Evolutionary conservation across 1,284 basidiomycete genomes (phyloP), one percentile per base, ranked within the genome.

Genomic region (Irpex sp.): DNA sequence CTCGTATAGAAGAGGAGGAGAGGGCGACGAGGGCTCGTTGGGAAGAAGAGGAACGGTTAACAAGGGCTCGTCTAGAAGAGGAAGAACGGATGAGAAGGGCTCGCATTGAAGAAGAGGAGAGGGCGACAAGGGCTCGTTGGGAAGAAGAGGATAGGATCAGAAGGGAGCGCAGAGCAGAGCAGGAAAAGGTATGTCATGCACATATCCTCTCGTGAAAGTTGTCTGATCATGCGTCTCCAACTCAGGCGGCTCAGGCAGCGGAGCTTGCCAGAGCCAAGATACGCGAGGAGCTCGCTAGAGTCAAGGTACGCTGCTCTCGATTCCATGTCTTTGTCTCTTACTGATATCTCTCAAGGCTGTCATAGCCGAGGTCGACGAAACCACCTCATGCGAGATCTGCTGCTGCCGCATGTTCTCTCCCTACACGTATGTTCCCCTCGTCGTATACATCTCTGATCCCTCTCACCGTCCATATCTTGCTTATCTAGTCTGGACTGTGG

Each of bases 381-480:
- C 77, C 56, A 71, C 85, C 5, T 78, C 73, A 54, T 91, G 89
- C 69, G 86, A 87, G 66, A 82, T 91, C 55, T 91, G 89, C 70
- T 79, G 81, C 0, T 64, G 74, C 37, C 81, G 79, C 63, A 83
- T 90, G 82, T 89, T 85, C 85, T 76, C 76, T 9, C 88, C 89
- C 0, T 86, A 83, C 67, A 77, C 81, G 88, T 89, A 68, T 58
- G 87, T 77, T 66, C 48, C 17, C 44, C 9, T 21, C 31, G 21
- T 62, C 19, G 5, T 34, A 34, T 34, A 34, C 6, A 31, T 37
- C 56, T 44, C 48, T 60, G 60, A 57, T 40, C 58, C 56, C 61
- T 60, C 6, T 52, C 13, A 17, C 54, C 63, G 31, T 48, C 37
- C 9, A 13, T n/a, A n/a, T 6, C 13, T 62, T 63, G 63, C 66